These are phyloP conservation scores for Balamuthia mandrillaris DNA, from an alignment of 208 protist genomes.

Conservation along the genomic window DNA sequence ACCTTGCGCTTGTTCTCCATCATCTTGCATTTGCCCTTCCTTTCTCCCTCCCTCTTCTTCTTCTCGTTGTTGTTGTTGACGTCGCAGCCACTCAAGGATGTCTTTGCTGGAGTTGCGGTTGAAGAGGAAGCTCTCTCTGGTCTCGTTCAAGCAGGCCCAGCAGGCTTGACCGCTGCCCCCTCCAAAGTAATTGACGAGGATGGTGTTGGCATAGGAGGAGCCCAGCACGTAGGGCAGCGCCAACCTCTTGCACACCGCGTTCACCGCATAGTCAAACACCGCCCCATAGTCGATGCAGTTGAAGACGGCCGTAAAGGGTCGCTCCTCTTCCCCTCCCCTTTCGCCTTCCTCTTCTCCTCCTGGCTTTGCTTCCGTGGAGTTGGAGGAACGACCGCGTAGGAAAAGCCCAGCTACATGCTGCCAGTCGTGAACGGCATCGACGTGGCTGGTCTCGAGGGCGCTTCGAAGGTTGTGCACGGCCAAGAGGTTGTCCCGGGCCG, in stretches of 20 bases:
- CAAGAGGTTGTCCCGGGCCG: not conserved
- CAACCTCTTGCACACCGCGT: not conserved
- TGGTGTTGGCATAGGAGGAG: slow-evolving; percentile 23
- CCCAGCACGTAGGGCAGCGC: not conserved
- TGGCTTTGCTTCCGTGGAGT: too few species aligned
- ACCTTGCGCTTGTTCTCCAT: too few species aligned
- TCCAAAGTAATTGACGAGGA: slow-evolving; percentile 3
- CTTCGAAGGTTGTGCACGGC: not conserved
- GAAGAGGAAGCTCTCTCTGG: slow-evolving; percentile 22
- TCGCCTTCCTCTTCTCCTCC: too few species aligned
- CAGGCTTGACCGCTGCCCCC: not conserved
- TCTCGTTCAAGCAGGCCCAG: not conserved
- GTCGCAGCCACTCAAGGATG: too few species aligned
- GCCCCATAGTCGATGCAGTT: slow-evolving; percentile 18
- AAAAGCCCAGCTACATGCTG: not conserved
- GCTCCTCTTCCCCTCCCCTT: too few species aligned
- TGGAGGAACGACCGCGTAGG: not conserved
- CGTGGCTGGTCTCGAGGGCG: not conserved
- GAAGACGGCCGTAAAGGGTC: too few species aligned
- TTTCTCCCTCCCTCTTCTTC: too few species aligned
- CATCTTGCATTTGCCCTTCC: too few species aligned
- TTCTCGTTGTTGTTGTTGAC: too few species aligned
- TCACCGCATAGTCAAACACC: slow-evolving; percentile 1
- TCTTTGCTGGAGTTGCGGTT: too few species aligned
- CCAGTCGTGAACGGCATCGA: slow-evolving; percentile 11